Conservation (phyloP, 768 basidiomycete genomes). For the Phanerochaete sordida region DNA sequence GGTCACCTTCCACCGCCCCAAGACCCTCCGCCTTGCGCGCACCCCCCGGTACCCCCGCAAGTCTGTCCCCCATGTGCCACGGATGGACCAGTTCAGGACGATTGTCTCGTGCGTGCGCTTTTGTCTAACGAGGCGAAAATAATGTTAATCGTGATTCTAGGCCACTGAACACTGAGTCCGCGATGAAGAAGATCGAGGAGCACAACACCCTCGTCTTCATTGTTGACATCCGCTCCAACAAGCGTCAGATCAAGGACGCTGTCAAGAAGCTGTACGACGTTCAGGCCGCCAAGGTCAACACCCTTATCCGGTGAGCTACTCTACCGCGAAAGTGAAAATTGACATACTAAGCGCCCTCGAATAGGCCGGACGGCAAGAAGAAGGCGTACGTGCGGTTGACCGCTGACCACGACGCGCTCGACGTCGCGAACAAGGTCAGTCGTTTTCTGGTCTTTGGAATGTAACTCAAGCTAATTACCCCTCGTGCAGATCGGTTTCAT, state of each 20-base stretch:
- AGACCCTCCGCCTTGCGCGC: constrained; percentile 82
- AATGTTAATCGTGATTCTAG: constrained; percentile 29
- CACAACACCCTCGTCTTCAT: constrained; percentile 99
- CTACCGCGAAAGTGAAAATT: background rate
- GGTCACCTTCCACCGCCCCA: constrained; percentile 94
- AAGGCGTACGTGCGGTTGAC: constrained; percentile 98
- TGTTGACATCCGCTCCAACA: constrained; percentile 93
- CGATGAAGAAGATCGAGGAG: constrained; percentile 99
- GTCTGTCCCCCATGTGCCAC: constrained; percentile 83
- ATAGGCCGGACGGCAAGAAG: constrained; percentile 96
- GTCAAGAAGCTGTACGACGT: constrained; percentile 99
- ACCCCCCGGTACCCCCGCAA: constrained; percentile 95
- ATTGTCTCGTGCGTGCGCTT: constrained; percentile 71
- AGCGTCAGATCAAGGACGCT: constrained; percentile 98
- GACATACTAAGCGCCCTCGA: background rate
- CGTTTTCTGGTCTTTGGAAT: background rate
- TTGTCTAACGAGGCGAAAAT: background rate
- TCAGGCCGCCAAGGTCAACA: constrained; percentile 94
- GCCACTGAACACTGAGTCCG: constrained; percentile 91
- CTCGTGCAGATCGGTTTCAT: constrained; percentile 84
- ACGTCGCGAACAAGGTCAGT: constrained; percentile 94
- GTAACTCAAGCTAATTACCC: background rate
- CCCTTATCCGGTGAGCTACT: constrained; percentile 81
- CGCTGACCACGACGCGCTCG: constrained; percentile 93
- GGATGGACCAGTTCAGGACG: constrained; percentile 97